phyloP scores from a whole-genome alignment of 495 filamentous ascomycete species.

The Xylaria scruposa region DNA sequence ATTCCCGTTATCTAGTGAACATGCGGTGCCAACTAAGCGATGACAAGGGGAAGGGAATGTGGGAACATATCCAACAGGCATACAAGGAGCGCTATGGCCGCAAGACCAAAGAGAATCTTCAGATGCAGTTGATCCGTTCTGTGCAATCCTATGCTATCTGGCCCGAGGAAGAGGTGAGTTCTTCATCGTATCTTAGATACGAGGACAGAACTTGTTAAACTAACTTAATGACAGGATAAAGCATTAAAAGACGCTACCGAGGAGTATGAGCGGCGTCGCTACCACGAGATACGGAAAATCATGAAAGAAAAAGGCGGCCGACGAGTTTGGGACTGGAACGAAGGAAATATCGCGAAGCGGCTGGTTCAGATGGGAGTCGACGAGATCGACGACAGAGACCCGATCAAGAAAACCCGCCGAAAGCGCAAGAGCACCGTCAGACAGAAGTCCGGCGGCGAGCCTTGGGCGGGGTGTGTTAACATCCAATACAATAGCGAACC shows the following conservation, averaged over 20 bases:
- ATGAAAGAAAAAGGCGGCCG: conserved; percentile 45
- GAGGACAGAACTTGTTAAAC: conserved; percentile 11
- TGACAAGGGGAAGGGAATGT: conserved; percentile 60
- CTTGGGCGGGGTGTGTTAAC: conserved; percentile 29
- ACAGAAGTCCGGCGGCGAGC: conserved; percentile 31
- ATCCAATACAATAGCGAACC: conserved; percentile 40
- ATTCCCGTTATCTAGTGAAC: conserved; percentile 52
- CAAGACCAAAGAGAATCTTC: conserved; percentile 53
- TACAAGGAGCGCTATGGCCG: conserved; percentile 47
- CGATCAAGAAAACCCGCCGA: conserved; percentile 38
- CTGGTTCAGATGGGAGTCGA: conserved; percentile 39
- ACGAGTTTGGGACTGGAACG: conserved; percentile 44
- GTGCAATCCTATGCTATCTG: conserved; percentile 53
- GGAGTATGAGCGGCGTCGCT: conserved; percentile 38
- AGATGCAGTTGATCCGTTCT: conserved; percentile 57
- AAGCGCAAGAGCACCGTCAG: conserved; percentile 36
- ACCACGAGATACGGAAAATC: conserved; percentile 37
- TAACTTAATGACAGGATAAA: conserved; percentile 35
- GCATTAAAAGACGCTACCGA: conserved; percentile 35
- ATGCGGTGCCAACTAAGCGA: conserved; percentile 50
- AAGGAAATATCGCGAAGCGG: conserved; percentile 40
- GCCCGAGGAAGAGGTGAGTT: conserved; percentile 53
- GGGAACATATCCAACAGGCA: conserved; percentile 56
- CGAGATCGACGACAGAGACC: conserved; percentile 40
- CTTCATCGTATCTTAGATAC: background rate